Base-by-base conservation (phyloP, 805 yeast species). In the Kuraishia hungarica region DNA sequence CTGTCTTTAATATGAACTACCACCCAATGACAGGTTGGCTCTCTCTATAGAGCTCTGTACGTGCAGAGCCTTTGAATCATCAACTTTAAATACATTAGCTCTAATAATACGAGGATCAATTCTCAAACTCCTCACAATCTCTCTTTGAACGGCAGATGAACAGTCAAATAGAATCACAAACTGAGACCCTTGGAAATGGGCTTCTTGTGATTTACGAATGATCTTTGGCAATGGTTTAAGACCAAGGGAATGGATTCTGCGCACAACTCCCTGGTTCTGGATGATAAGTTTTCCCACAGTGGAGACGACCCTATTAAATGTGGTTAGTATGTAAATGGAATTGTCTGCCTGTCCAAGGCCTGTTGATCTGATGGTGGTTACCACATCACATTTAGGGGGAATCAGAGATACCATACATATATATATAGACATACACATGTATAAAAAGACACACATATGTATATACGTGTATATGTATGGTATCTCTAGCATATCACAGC, bases 71-170 rank as follows among this genome's bases (percentile, higher is more conserved):
- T 76, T 74, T 39, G 70, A 72, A 59, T 81, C 78, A 60, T 81
- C 77, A 54, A 84, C 83, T 67, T 83, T 89, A 54, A 87, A 77
- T 43, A 92, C 77, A 56, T 82, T 80, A 22, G 93, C 82, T 66
- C 97, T 80, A 57, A 93, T 81, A 59, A 94, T 86, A 72, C 98
- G 86, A 28, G 98, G 97, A 69, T 93, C 99, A 57, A 83, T 81
- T 64, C 86, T 83, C 60, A 93, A 72, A 2, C 94, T 83, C 72
- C 96, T 80, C 59, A 84, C 72, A 56, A 94, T 82, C 72, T 91
- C 96, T 52, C 85, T 80, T 69, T 93, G 97, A 8, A 89, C 97
- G 43, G 86, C 83, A 17, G 93, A 79, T 50, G 94, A 86, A 1
- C 91, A 79, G 67, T 94, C 98, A 67, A 93, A 94, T 21, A 88